These are phyloP conservation scores for Naganishia kalamii DNA, from an alignment of 768 basidiomycete species.

Conservation along the genomic window DNA sequence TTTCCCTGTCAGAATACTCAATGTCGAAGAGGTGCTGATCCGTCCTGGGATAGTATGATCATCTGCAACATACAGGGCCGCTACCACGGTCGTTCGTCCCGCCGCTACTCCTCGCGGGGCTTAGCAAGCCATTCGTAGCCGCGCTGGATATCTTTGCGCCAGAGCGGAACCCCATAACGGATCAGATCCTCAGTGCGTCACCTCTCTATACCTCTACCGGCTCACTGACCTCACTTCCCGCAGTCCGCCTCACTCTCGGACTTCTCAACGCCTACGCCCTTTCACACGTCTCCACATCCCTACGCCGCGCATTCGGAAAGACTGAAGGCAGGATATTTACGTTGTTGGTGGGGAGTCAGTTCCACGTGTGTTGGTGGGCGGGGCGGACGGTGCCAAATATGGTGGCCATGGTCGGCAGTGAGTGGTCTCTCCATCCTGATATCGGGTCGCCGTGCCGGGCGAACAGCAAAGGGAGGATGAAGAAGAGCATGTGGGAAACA, in stretches of 20 bases:
- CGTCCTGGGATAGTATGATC: slow-evolving; percentile 97
- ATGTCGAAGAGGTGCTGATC: too few species aligned
- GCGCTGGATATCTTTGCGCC: slow-evolving; percentile 29
- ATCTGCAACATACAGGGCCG: slow-evolving; percentile 77
- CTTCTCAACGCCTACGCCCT: slow-evolving; percentile 60
- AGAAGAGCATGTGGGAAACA: too few species aligned
- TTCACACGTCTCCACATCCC: slow-evolving; percentile 59
- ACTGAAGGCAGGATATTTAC: slow-evolving; percentile 57
- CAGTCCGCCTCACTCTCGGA: slow-evolving; percentile 71
- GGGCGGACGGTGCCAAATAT: slow-evolving; percentile 90
- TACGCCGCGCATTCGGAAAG: slow-evolving; percentile 35
- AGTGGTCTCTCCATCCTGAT: too few species aligned
- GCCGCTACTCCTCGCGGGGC: slow-evolving; percentile 61
- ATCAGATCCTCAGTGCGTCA: background rate
- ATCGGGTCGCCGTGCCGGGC: too few species aligned
- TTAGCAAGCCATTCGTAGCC: slow-evolving; percentile 54
- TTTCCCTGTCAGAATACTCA: too few species aligned
- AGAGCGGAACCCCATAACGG: background rate
- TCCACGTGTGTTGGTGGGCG: slow-evolving; percentile 90
- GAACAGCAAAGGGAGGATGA: too few species aligned
- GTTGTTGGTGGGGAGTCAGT: slow-evolving; percentile 71
- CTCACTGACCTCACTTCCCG: background rate
- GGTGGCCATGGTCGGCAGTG: slow-evolving; percentile 76
- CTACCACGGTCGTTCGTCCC: slow-evolving; percentile 84
- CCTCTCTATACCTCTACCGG: too few species aligned